Percentiles rank a stretch among this genome's conserved stretches.
Conservation (phyloP, 2,329 filamentous ascomycete species). For the Aspergillus proliferans region DNA sequence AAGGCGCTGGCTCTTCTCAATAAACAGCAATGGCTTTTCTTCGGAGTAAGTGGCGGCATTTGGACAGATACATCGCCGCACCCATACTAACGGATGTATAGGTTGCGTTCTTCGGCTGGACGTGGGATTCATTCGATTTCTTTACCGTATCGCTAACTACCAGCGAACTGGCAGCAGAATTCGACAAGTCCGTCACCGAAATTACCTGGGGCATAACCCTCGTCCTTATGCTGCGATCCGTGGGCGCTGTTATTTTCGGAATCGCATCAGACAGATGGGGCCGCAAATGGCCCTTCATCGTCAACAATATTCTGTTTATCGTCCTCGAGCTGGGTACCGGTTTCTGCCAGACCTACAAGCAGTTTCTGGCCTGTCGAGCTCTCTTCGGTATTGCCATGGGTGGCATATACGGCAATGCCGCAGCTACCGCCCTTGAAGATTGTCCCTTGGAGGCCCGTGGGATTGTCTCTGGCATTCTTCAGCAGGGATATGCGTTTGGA, state of each 20-base stretch:
- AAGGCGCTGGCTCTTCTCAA: constrained; percentile 47
- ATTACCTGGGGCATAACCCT: constrained; percentile 57
- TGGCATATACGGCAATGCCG: constrained; percentile 56
- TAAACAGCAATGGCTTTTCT: constrained; percentile 55
- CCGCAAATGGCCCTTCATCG: constrained; percentile 54
- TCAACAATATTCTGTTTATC: constrained; percentile 58
- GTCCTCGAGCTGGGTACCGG: constrained; percentile 55
- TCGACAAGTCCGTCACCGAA: constrained; percentile 50
- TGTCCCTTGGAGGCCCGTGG: constrained; percentile 54
- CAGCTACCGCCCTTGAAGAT: constrained; percentile 58
- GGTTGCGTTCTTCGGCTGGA: constrained; percentile 45
- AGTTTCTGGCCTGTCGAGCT: constrained; percentile 54
- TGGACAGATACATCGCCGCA: constrained; percentile 5
- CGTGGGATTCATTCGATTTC: constrained; percentile 56
- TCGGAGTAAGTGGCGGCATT: constrained; percentile 27
- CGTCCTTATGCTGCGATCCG: constrained; percentile 56
- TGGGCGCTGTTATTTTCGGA: constrained; percentile 56
- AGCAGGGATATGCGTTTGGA: constrained; percentile 60
- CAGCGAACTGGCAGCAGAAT: constrained; percentile 46
- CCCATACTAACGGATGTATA: constrained; percentile 5
- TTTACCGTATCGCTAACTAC: constrained; percentile 57
- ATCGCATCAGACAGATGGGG: constrained; percentile 47
- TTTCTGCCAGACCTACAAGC: constrained; percentile 52
- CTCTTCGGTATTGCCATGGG: constrained; percentile 62
- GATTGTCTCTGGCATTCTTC: constrained; percentile 56